phyloP scores from a whole-genome alignment of 805 yeast genomes.

The Cyberlindnera amylophila region DNA sequence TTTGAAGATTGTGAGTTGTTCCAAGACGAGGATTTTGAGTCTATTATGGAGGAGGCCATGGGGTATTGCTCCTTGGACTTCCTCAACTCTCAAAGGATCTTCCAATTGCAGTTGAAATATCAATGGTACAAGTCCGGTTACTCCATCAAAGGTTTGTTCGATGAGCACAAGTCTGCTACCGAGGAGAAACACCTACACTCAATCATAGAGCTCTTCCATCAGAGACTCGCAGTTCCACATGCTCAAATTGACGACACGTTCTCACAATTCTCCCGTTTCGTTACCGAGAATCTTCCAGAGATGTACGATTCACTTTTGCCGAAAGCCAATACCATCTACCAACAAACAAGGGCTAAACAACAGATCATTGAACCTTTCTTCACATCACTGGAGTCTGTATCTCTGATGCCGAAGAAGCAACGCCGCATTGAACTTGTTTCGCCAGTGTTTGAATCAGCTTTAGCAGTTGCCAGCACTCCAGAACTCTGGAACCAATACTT shows the following conservation, averaged over 20 bases:
- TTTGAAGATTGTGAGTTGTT: slow-evolving; percentile 2
- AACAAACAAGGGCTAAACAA: slow-evolving; percentile 30
- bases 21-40: slow-evolving; percentile 2
- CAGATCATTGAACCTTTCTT: slow-evolving; percentile 29
- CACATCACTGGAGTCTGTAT: not conserved
- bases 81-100: not conserved
- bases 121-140: not conserved
- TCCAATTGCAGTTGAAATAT: not conserved
- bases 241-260: slow-evolving; percentile 37
- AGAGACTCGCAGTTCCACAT: slow-evolving; percentile 40
- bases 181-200: not conserved
- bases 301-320: slow-evolving; percentile 36
- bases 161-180: not conserved
- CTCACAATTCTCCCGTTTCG: slow-evolving; percentile 37
- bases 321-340: slow-evolving; percentile 32
- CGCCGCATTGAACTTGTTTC: slow-evolving; percentile 3
- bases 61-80: not conserved
- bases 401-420: slow-evolving; percentile 12
- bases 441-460: slow-evolving; percentile 17
- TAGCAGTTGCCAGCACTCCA: slow-evolving; percentile 4
- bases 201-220: slow-evolving; percentile 10
- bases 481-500: slow-evolving; percentile 16
- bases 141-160: slow-evolving; percentile 6
- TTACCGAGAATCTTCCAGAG: slow-evolving; percentile 29
- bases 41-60: not conserved